Evolutionary conservation across 768 basidiomycete genomes (phyloP), one percentile per base, ranked within the genome.

Genomic region (Lanmaoa pseudosensibilis): DNA sequence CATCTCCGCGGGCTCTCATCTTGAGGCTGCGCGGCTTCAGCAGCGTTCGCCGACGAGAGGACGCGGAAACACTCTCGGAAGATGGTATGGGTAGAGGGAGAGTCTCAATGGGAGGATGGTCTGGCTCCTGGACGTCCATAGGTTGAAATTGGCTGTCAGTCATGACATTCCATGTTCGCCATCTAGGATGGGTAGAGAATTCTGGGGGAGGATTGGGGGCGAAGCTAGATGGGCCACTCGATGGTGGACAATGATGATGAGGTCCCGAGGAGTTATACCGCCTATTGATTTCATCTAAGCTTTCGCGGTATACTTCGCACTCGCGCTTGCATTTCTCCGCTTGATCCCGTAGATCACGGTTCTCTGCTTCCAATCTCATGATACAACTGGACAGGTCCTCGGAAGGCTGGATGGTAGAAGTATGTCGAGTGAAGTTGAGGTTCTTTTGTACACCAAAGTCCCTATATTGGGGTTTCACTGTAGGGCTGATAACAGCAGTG

Each of bases 371-470:
- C 56, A 69, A 53, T 58, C 16, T 65, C 34, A 36, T 36, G 30
- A 71, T 59, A 50, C 57, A 65, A 47, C 18, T 45, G 12, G 45
- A 56, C 9, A 30, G 27, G 12, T 61, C 55, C 36, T 50, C 49
- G 34, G 46, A 50, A 33, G 57, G 52, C 33, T 52, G 48, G 2
- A 1, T 27, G 19, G 19, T 43, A 10, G 46, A 34, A 40, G 56
- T 40, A 25, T 30, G 37, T 53, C 67, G 69, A 33, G 61, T 54
- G 43, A 69, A 71, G 36, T 59, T 57, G 40, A 56, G 43, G 32
- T 48, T 52, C 41, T 59, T 67, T 62, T 67, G 69, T 49, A 71
- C 65, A 60, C 56, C 61, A 46, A 63, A 23, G 21, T 66, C 54
- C 37, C 27, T 63, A 58, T 71, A 62, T 46, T 52, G 46, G 33